phyloP scores from a whole-genome alignment of 2,329 filamentous ascomycete species.

The Elsinoe necatrix region DNA sequence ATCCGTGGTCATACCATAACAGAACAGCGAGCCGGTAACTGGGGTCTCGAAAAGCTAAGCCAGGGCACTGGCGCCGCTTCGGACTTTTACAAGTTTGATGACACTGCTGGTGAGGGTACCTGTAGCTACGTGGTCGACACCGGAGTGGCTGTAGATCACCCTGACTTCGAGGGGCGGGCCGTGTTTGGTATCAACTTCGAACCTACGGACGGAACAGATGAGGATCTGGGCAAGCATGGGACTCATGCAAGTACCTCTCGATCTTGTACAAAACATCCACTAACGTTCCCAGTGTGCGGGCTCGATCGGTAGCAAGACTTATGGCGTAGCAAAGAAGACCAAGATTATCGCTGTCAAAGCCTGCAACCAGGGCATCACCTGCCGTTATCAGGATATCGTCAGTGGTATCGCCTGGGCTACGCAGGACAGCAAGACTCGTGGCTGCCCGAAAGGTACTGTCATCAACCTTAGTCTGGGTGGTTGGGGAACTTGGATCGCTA shows the following conservation, averaged over 20 bases:
- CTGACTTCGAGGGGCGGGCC: constrained; percentile 26
- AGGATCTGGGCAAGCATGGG: constrained; percentile 52
- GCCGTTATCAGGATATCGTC: constrained; percentile 35
- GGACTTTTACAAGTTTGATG: constrained; percentile 18
- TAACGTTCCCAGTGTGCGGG: constrained; percentile 22
- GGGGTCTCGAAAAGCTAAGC: constrained; percentile 21
- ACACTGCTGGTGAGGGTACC: constrained; percentile 27
- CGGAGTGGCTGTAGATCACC: constrained; percentile 25
- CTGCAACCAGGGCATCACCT: background rate
- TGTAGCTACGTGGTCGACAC: constrained; percentile 34
- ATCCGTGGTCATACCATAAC: constrained; percentile 15
- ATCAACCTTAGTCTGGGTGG: constrained; percentile 35
- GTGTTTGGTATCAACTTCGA: constrained; percentile 21
- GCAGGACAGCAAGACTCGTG: constrained; percentile 28
- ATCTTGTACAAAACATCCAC: background rate
- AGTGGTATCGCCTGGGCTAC: constrained; percentile 29
- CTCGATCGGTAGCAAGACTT: constrained; percentile 16
- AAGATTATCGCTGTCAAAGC: constrained; percentile 32
- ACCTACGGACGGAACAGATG: constrained; percentile 24
- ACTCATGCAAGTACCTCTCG: constrained; percentile 42
- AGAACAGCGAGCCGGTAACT: constrained; percentile 18
- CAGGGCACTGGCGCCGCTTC: constrained; percentile 14
- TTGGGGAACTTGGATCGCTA: constrained; percentile 25
- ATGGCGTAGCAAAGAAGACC: constrained; percentile 20
- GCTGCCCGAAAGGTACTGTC: constrained; percentile 27